These are phyloP conservation scores for Yarrowia sp. DNA, from an alignment of 805 yeast genomes.

Conservation along the genomic window DNA sequence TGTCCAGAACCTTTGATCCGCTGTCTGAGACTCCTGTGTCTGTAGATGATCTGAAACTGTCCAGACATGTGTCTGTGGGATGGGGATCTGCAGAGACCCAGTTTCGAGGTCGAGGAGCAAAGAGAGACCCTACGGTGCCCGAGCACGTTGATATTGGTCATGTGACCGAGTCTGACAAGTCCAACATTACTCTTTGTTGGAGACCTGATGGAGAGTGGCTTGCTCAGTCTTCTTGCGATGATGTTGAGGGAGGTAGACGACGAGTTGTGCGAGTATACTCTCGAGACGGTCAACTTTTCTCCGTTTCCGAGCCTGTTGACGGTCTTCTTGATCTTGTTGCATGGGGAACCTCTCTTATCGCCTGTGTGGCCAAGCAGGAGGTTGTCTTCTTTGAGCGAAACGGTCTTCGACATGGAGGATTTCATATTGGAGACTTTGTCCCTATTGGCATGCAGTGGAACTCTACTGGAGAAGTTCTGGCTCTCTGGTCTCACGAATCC, in stretches of 20 bases:
- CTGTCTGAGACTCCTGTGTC: slow-evolving; percentile 67
- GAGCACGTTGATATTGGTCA: slow-evolving; percentile 73
- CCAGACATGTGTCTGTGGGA: slow-evolving; percentile 92
- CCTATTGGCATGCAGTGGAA: slow-evolving; percentile 77
- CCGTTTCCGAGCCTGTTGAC: slow-evolving; percentile 89
- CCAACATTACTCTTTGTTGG: slow-evolving; percentile 71
- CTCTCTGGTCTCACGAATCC: slow-evolving; percentile 65
- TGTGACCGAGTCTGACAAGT: slow-evolving; percentile 61
- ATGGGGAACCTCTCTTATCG: slow-evolving; percentile 90
- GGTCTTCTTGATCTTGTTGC: slow-evolving; percentile 74
- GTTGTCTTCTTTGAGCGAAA: slow-evolving; percentile 89
- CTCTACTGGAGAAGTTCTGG: slow-evolving; percentile 75
- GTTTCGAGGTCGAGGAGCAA: slow-evolving; percentile 91
- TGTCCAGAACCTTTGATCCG: slow-evolving; percentile 82
- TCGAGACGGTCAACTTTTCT: slow-evolving; percentile 74
- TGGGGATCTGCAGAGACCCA: slow-evolving; percentile 99
- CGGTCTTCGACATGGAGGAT: slow-evolving; percentile 90
- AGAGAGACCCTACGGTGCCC: slow-evolving; percentile 88
- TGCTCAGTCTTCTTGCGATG: slow-evolving; percentile 69
- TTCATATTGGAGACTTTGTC: slow-evolving; percentile 63
- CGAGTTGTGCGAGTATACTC: slow-evolving; percentile 84
- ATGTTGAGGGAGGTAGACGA: slow-evolving; percentile 53
- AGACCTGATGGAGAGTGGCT: slow-evolving; percentile 93
- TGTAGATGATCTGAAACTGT: slow-evolving; percentile 67
- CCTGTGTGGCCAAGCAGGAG: slow-evolving; percentile 69